Evolutionary conservation across 179 eudicot species (phyloP).

Genomic region (Silene vulgaris): DNA sequence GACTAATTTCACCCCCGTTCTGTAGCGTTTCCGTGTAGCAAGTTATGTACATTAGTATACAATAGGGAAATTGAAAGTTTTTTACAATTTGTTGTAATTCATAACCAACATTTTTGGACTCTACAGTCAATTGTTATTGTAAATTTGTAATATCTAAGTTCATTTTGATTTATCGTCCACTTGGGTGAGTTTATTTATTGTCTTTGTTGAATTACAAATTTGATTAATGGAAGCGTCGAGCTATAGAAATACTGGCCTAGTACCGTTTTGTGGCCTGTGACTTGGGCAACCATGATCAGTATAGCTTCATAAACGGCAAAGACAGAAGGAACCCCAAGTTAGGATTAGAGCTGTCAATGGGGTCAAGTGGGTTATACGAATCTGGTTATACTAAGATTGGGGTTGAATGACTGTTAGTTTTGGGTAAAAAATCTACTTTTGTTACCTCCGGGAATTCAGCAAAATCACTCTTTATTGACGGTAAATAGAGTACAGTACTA

Average conservation of each 20-base stretch:
- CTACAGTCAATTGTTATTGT: neutral
- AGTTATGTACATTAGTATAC: slow-evolving; percentile 25
- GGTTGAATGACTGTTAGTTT: neutral
- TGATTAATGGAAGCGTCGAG: too few species aligned
- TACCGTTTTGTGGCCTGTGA: too few species aligned
- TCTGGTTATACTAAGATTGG: too few species aligned
- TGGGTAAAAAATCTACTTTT: neutral
- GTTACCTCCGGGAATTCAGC: too few species aligned
- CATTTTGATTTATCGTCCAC: neutral
- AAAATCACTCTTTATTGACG: neutral
- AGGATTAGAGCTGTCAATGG: too few species aligned
- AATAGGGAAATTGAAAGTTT: slow-evolving; percentile 16
- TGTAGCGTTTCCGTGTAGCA: slow-evolving; percentile 13
- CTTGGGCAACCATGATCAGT: too few species aligned
- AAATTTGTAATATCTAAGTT: neutral
- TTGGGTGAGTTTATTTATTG: neutral
- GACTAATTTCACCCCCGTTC: neutral
- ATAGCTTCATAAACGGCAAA: too few species aligned
- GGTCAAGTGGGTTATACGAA: too few species aligned
- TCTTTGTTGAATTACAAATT: too few species aligned
- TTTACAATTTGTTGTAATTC: slow-evolving; percentile 25
- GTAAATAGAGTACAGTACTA: neutral
- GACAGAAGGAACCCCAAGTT: too few species aligned
- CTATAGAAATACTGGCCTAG: too few species aligned
- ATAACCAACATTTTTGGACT: neutral